Conservation (phyloP, 140 eudicot genomes). For the Flaveria floridana region DNA sequence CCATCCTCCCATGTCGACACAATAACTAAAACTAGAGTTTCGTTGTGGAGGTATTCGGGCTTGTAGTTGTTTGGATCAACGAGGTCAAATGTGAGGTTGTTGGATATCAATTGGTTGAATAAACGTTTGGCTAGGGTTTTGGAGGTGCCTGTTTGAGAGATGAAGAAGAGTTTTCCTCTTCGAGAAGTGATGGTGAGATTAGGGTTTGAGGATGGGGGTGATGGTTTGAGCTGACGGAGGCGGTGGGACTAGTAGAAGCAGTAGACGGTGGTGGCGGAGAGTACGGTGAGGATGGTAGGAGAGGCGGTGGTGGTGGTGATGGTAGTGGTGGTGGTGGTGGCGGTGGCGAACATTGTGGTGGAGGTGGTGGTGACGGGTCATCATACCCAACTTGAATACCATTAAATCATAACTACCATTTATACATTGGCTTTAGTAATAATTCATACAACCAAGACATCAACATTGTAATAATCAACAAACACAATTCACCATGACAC, state of each 20-base stretch:
- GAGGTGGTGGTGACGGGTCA: slow-evolving; percentile 27
- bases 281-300: slow-evolving; percentile 57
- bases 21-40: slow-evolving; percentile 55
- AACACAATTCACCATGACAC: too few species aligned
- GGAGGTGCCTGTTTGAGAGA: slow-evolving; percentile 75
- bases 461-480: too few species aligned
- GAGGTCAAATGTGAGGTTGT: slow-evolving; percentile 55
- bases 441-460: too few species aligned
- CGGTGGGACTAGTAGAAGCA: slow-evolving; percentile 78
- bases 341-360: not conserved
- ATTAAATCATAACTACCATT: too few species aligned
- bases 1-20: slow-evolving; percentile 91
- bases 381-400: too few species aligned
- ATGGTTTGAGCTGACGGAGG: slow-evolving; percentile 40
- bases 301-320: slow-evolving; percentile 30
- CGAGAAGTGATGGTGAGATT: slow-evolving; percentile 26
- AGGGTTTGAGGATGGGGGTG: slow-evolving; percentile 27
- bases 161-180: slow-evolving; percentile 60
- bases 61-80: slow-evolving; percentile 63
- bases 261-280: slow-evolving; percentile 79
- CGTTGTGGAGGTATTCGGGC: slow-evolving; percentile 78
- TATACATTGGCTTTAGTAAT: too few species aligned
- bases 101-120: slow-evolving; percentile 32
- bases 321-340: slow-evolving; percentile 2
- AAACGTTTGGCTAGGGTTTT: slow-evolving; percentile 80